These are phyloP conservation scores for Paecilomyces niveus DNA, from an alignment of 2,329 filamentous ascomycete genomes.

Conservation along the genomic window DNA sequence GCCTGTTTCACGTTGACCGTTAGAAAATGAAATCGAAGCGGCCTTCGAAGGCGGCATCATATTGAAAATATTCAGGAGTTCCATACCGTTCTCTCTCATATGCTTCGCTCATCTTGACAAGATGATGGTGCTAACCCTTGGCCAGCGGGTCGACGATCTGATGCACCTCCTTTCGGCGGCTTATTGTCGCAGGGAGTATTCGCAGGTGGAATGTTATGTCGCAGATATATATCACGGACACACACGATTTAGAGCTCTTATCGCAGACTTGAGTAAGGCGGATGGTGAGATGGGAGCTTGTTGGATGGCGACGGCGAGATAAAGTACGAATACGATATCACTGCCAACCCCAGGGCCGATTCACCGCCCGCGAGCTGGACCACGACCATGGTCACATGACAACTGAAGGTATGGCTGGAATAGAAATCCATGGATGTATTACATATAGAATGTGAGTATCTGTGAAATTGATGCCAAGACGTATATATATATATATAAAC, in stretches of 20 bases:
- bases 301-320: slow-evolving; percentile 4
- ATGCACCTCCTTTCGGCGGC: not conserved
- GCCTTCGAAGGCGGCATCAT: not conserved
- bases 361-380: not conserved
- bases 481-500: too few relatives aligned
- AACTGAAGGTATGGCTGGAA: not conserved
- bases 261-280: not conserved
- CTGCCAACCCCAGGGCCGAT: not conserved
- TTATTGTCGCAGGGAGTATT: not conserved
- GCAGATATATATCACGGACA: not conserved
- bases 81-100: slow-evolving; percentile 66
- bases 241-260: not conserved
- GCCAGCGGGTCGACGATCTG: not conserved
- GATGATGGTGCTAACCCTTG: not conserved
- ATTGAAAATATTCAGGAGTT: not conserved
- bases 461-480: too few relatives aligned
- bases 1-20: slow-evolving; percentile 38
- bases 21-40: not conserved
- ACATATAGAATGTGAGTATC: too few relatives aligned
- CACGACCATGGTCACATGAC: not conserved
- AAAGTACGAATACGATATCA: not conserved
- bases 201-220: not conserved
- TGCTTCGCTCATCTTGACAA: slow-evolving; percentile 58
- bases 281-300: not conserved
- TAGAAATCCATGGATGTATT: not conserved